These are phyloP conservation scores for Podaxis sp. DNA, from an alignment of 768 basidiomycete species.

Conservation along the genomic window DNA sequence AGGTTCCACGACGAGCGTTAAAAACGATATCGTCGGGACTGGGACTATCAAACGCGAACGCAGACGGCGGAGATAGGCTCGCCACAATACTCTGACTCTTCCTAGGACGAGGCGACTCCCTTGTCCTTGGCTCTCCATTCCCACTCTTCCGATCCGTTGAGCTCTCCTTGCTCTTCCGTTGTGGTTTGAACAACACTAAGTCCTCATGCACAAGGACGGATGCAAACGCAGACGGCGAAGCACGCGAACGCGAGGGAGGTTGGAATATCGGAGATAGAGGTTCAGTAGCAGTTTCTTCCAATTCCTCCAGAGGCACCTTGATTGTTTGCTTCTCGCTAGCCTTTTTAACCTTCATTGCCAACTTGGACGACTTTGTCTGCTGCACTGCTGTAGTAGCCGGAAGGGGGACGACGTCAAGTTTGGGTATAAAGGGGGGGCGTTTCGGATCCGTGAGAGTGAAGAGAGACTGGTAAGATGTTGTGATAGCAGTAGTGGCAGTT, in stretches of 20 bases:
- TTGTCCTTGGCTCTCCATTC: slow-evolving; percentile 19
- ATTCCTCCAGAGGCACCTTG: slow-evolving; percentile 21
- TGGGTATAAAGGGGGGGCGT: slow-evolving; percentile 39
- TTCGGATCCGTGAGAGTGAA: slow-evolving; percentile 58
- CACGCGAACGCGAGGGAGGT: slow-evolving; percentile 57
- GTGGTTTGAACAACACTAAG: slow-evolving; percentile 38
- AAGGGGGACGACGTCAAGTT: slow-evolving; percentile 45
- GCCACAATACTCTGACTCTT: slow-evolving; percentile 29
- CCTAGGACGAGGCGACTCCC: neutral
- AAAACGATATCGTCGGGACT: slow-evolving; percentile 92
- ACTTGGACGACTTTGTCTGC: slow-evolving; percentile 60
- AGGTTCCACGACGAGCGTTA: slow-evolving; percentile 76
- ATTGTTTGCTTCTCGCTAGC: slow-evolving; percentile 42
- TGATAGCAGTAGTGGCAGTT: slow-evolving; percentile 83
- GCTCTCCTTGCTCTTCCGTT: slow-evolving; percentile 26
- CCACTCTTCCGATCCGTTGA: slow-evolving; percentile 32
- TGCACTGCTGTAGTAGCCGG: slow-evolving; percentile 21
- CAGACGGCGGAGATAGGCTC: slow-evolving; percentile 30
- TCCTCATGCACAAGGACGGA: slow-evolving; percentile 64
- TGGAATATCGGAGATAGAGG: slow-evolving; percentile 57
- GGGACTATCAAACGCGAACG: slow-evolving; percentile 75
- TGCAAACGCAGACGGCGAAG: slow-evolving; percentile 77
- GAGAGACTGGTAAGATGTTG: slow-evolving; percentile 75
- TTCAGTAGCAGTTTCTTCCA: slow-evolving; percentile 38
- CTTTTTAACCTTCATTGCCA: slow-evolving; percentile 73